Evolutionary conservation across 495 filamentous ascomycete genomes (phyloP), one percentile per base, ranked within the genome.

Genomic region (Xylona heveae): DNA sequence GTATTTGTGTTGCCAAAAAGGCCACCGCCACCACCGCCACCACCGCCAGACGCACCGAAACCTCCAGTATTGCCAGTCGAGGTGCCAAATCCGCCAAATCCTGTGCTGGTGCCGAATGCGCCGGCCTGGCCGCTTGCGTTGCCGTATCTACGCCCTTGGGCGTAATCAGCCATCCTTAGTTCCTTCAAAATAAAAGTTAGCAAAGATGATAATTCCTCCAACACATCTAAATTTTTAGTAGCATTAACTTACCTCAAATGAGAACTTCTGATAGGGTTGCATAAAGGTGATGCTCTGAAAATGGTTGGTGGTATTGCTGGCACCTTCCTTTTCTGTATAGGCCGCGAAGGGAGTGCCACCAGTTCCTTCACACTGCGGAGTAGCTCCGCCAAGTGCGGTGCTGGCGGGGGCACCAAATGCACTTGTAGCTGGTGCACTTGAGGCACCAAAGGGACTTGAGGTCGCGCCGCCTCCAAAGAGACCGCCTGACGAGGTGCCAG

Each of bases 251-350:
- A 54, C 56, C 45, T 97, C 88, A 22, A 78, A 68, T 3, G 81
- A 93, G 52, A 68, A 93, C 38, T 82, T 83, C 47, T 66, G 68
- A 54, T 93, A 95, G 0, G 80, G 68, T 28, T 71, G 71, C 62
- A 77, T 74, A 42, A 92, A 90, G 9, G 68, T 66, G 38, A 97
- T 76, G 42, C 74, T 92, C 48, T 95, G 85, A 46, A 71, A 97
- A 16, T 76, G 64, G 45, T 76, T 79, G 32, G 59, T 74, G 26
- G 61, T 56, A 20, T 47, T 64, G 4, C 55, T 55, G n/a, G 28
- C 33, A 15, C 38, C 45, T 41, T 97, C 90, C 47, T 93, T 95
- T 53, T 97, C 88, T n/a, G 61, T 58, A 24, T 63, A 64, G 1
- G 81, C 54, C 28, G 62, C 57, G 53, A 93, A 97, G 5, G 74